Evolutionary conservation across 2,329 filamentous ascomycete species (phyloP), one percentile per base, ranked within the genome.

Genomic region (Ceratocystiopsis brevicomis): DNA sequence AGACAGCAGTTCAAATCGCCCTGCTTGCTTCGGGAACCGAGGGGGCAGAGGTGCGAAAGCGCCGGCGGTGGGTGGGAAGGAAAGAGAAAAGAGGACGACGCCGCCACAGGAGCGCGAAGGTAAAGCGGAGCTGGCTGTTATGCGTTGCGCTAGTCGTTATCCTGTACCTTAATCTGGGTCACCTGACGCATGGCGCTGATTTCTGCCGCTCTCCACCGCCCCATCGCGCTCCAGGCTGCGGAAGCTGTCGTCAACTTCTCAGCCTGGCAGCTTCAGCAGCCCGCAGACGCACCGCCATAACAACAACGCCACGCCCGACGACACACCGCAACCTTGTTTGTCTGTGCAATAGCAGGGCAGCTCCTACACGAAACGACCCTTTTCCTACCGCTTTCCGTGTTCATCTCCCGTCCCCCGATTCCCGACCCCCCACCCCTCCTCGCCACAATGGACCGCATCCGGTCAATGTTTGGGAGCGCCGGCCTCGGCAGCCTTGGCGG

Each of bases 401-500:
- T 45, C 39, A 39, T 18, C 33, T 45, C 44, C 45, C 40, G 49
- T 40, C 37, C 44, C 44, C 42, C 42, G 43, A 42, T 6, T 6
- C 19, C 19, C 6, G 4, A 4, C 25, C 6, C 25, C 25, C 25
- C 25, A 4, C 39, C 32, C 40, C 41, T 41, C 37, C 42, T 19
- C 33, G 16, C 37, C 46, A 67, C 51, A 47, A 96, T 95, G 88
- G 88, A 96, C 59, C 79, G 88, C 59, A 78, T 95, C 62, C 86
- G 83, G 65, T 77, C 81, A 60, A 81, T 95, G 76, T 73, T 95
- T 53, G 78, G 81, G 51, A 81, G 82, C 55, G 72, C 76, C 53
- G 76, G 78, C 53, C 78, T 83, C 68, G 71, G 73, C 46, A 69
- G 71, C 53, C 65, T 80, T 40, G 72, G 71, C 50, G 63, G 68